phyloP scores from a whole-genome alignment of 2,329 filamentous ascomycete species.

The Aspergillus tamarii region DNA sequence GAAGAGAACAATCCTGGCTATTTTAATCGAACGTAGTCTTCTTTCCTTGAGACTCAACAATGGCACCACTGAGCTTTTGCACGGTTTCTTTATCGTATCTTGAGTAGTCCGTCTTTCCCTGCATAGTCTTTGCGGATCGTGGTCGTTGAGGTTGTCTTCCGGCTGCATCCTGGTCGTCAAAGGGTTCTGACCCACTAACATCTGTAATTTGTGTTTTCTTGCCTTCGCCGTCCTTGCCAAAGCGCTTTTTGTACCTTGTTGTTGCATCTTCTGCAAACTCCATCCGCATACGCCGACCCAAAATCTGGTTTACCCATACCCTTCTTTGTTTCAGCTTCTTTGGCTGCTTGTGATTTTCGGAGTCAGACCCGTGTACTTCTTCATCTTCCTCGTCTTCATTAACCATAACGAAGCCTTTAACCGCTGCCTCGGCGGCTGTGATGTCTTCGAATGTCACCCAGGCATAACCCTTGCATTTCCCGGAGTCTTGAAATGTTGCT shows the following conservation, averaged over 20 bases:
- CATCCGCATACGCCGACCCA: slow-evolving; percentile 79
- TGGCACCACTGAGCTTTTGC: slow-evolving; percentile 72
- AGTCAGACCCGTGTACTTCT: slow-evolving; percentile 45
- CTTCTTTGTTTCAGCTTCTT: slow-evolving; percentile 52
- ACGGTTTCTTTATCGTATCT: slow-evolving; percentile 56
- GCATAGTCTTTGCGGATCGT: slow-evolving; percentile 29
- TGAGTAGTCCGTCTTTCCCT: slow-evolving; percentile 43
- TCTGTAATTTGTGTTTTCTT: slow-evolving; percentile 27
- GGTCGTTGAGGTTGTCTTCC: slow-evolving; percentile 24
- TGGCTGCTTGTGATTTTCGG: slow-evolving; percentile 40
- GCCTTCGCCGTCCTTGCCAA: slow-evolving; percentile 69
- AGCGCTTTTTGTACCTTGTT: slow-evolving; percentile 90
- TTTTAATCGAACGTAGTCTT: slow-evolving; percentile 77
- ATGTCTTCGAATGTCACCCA: slow-evolving; percentile 90
- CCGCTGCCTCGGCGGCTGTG: slow-evolving; percentile 73
- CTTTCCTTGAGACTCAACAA: slow-evolving; percentile 76
- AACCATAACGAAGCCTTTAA: slow-evolving; percentile 78
- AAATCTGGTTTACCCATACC: slow-evolving; percentile 84
- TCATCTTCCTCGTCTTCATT: slow-evolving; percentile 48
- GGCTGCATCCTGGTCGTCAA: slow-evolving; percentile 25
- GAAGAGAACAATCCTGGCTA: neutral
- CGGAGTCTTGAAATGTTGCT: slow-evolving; percentile 93
- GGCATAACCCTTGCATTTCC: slow-evolving; percentile 96
- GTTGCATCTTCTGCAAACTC: slow-evolving; percentile 94
- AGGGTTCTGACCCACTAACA: slow-evolving; percentile 13